Evolutionary conservation across 2,329 filamentous ascomycete species (phyloP).

Genomic region (Colletotrichum simmondsii): DNA sequence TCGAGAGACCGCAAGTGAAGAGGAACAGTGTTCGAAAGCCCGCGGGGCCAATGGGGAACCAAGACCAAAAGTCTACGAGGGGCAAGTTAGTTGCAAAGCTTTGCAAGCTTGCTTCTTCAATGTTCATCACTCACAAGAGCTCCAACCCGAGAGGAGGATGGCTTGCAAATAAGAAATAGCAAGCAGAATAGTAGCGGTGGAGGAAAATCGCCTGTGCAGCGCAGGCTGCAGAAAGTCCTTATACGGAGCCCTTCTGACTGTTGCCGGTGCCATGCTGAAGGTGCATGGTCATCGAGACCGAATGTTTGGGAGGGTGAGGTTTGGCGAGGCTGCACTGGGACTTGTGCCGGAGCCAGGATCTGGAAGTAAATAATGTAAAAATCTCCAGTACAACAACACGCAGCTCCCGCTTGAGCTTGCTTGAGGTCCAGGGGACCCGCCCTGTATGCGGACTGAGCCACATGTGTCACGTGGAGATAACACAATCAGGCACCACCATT

Average conservation of each 20-base stretch:
- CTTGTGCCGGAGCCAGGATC: slow-evolving; percentile 26
- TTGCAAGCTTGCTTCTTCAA: slow-evolving; percentile 13
- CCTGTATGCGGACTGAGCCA: not conserved
- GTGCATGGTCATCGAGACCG: slow-evolving; percentile 54
- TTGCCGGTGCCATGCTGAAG: slow-evolving; percentile 62
- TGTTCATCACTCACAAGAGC: slow-evolving; percentile 68
- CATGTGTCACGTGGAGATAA: slow-evolving; percentile 21
- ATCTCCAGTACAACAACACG: slow-evolving; percentile 33
- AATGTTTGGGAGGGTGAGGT: slow-evolving; percentile 36
- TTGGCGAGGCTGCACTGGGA: slow-evolving; percentile 35
- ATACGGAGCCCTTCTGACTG: slow-evolving; percentile 72
- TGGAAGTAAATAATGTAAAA: slow-evolving; percentile 39
- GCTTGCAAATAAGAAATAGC: slow-evolving; percentile 79
- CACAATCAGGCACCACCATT: slow-evolving; percentile 16
- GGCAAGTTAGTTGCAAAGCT: slow-evolving; percentile 15
- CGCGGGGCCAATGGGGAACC: slow-evolving; percentile 83
- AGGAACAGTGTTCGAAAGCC: slow-evolving; percentile 81
- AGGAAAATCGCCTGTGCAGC: slow-evolving; percentile 86
- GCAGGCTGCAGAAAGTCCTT: slow-evolving; percentile 92
- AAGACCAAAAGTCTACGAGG: slow-evolving; percentile 80
- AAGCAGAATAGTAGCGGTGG: slow-evolving; percentile 77
- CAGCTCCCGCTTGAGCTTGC: slow-evolving; percentile 19
- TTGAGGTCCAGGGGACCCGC: slow-evolving; percentile 18
- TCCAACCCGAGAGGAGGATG: slow-evolving; percentile 75
- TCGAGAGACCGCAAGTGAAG: slow-evolving; percentile 78